phyloP scores from a whole-genome alignment of 1,284 basidiomycete genomes.

The Porogramme epimiltina region DNA sequence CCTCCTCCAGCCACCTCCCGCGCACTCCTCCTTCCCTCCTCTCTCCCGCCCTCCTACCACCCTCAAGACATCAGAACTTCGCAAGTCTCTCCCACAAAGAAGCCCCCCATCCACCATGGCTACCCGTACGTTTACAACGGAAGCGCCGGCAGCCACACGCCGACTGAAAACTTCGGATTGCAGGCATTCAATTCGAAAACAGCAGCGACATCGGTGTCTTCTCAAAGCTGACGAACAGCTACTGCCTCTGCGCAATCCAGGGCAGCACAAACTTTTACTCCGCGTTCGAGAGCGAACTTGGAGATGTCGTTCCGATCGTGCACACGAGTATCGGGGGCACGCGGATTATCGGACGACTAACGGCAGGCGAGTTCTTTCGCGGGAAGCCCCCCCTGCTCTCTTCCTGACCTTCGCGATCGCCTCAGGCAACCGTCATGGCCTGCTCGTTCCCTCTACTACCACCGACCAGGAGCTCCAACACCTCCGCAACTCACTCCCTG shows the following conservation, averaged over 20 bases:
- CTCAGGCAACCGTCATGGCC: conserved; percentile 89
- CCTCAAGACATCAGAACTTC: background rate
- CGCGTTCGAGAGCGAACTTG: conserved; percentile 93
- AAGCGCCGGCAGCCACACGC: background rate
- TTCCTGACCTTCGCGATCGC: background rate
- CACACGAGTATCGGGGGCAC: conserved; percentile 97
- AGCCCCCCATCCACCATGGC: conserved; percentile 48
- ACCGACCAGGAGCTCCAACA: conserved; percentile 99
- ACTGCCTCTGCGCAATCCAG: conserved; percentile 90
- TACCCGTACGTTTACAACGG: conserved; percentile 52
- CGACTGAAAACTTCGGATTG: conserved; percentile 7
- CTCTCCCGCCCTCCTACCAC: background rate
- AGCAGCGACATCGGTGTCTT: conserved; percentile 96
- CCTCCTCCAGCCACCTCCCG: background rate
- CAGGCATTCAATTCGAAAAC: conserved; percentile 95
- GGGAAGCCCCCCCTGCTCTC: background rate
- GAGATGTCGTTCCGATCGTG: conserved; percentile 94
- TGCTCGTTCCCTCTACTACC: conserved; percentile 94
- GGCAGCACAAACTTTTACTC: conserved; percentile 99
- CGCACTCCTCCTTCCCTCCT: background rate
- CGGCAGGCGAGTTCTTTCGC: conserved; percentile 64
- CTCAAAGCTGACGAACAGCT: conserved; percentile 94
- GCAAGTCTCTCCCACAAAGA: background rate
- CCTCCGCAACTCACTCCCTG: conserved; percentile 94
- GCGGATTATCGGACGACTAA: conserved; percentile 91